These are phyloP conservation scores for Yarrowia galli DNA, from an alignment of 1,139 yeast species.

Conservation along the genomic window DNA sequence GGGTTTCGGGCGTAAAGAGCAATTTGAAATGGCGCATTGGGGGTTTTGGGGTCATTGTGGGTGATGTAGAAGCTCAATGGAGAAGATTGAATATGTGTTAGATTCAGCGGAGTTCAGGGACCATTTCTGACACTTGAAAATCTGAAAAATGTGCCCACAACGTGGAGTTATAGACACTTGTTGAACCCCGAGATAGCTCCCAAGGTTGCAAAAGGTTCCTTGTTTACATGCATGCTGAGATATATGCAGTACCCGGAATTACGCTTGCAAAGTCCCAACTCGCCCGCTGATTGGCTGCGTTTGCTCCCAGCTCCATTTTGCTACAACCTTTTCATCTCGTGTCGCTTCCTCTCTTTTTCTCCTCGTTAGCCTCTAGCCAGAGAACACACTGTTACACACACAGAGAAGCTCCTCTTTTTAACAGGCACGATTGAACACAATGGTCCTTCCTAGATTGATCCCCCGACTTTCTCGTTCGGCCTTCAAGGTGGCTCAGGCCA, in stretches of 20 bases:
- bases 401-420: conserved; percentile 39
- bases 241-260: conserved; percentile 2
- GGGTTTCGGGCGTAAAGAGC: conserved; percentile 38
- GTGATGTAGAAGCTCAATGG: background rate
- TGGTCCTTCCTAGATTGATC: conserved; percentile 82
- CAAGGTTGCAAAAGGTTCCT: conserved; percentile 28
- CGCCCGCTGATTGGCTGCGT: conserved; percentile 36
- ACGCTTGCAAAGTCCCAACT: conserved; percentile 15
- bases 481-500: conserved; percentile 87
- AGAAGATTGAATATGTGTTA: background rate
- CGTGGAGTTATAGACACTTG: too few species aligned
- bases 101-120: background rate
- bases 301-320: conserved; percentile 38
- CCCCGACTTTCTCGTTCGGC: conserved; percentile 91
- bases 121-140: background rate
- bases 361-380: conserved; percentile 39
- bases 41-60: background rate
- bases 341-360: conserved; percentile 35
- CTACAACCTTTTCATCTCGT: conserved; percentile 39
- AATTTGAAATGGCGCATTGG: conserved; percentile 31
- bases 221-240: conserved; percentile 28
- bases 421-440: conserved; percentile 44
- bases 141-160: background rate
- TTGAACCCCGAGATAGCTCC: conserved; percentile 10
- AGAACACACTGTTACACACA: conserved; percentile 42